Percentiles rank a stretch among this genome's conserved stretches.
phyloP scores from a whole-genome alignment of 75 land plant genomes.

The Chamaecyparis obtusa region DNA sequence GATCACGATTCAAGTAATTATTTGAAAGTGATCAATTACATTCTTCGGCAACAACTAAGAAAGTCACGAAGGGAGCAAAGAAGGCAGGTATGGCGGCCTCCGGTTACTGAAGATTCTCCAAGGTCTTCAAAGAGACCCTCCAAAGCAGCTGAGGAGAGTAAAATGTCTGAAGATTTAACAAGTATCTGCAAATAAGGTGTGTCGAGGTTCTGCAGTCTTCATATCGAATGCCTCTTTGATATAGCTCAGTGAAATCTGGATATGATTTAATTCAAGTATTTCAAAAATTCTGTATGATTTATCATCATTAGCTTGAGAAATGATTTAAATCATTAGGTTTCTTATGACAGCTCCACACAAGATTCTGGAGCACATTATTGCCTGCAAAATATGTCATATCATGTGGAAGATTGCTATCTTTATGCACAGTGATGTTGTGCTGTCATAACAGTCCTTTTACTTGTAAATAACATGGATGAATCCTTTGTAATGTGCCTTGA shows the following conservation, averaged over 20 bases:
- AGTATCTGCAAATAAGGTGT: not conserved
- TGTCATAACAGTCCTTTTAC: not conserved
- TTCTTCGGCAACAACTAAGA: constrained; percentile 28
- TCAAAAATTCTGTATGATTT: not conserved
- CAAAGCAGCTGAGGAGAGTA: not conserved
- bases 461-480: not conserved
- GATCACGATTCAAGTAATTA: constrained; percentile 80
- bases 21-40: constrained; percentile 45
- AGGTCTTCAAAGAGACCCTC: constrained; percentile 2
- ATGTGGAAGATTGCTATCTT: not conserved
- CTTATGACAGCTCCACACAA: not conserved
- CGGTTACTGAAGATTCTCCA: constrained; percentile 13
- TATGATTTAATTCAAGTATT: too few relatives aligned
- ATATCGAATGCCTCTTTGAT: not conserved
- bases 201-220: not conserved
- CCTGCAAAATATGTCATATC: not conserved
- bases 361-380: not conserved
- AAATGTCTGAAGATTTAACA: not conserved
- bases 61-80: constrained; percentile 26
- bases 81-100: constrained; percentile 35
- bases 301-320: not conserved
- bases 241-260: not conserved
- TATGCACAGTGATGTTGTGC: not conserved
- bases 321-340: not conserved
- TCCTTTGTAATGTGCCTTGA: not conserved